These are phyloP conservation scores for Metarhizium anisopliae DNA, from an alignment of 2,329 filamentous ascomycete species.

Conservation along the genomic window DNA sequence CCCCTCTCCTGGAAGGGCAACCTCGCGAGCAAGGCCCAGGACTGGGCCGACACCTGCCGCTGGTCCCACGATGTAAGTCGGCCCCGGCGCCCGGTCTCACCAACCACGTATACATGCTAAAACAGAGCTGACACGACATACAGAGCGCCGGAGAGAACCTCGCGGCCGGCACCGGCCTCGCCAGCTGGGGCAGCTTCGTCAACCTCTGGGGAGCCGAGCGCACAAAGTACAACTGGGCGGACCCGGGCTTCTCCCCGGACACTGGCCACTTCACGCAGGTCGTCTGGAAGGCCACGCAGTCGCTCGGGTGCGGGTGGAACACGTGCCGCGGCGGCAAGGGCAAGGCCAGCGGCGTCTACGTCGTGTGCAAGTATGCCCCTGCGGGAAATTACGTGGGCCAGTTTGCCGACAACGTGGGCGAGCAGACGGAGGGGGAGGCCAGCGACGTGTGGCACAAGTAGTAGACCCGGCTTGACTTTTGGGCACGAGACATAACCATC, in stretches of 20 bases:
- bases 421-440: slow-evolving; percentile 1
- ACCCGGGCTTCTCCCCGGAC: background rate
- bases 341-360: slow-evolving; percentile 2
- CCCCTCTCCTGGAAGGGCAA: slow-evolving; percentile 52
- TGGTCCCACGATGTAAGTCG: slow-evolving; percentile 46
- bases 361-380: slow-evolving; percentile 10
- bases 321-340: slow-evolving; percentile 3
- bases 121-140: background rate
- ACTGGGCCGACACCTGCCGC: slow-evolving; percentile 53
- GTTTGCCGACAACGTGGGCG: slow-evolving; percentile 7
- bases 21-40: slow-evolving; percentile 50
- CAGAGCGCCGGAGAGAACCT: slow-evolving; percentile 7
- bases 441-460: background rate
- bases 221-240: slow-evolving; percentile 6
- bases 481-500: background rate
- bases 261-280: slow-evolving; percentile 22
- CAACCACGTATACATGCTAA: background rate
- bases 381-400: slow-evolving; percentile 7
- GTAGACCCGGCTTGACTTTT: too few species aligned
- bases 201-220: slow-evolving; percentile 11
- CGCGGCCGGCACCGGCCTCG: background rate
- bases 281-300: slow-evolving; percentile 19
- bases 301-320: slow-evolving; percentile 16
- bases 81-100: background rate
- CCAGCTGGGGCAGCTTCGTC: slow-evolving; percentile 1